Base-by-base conservation (phyloP, 768 basidiomycete species). In the Tephrocybe sp. region DNA sequence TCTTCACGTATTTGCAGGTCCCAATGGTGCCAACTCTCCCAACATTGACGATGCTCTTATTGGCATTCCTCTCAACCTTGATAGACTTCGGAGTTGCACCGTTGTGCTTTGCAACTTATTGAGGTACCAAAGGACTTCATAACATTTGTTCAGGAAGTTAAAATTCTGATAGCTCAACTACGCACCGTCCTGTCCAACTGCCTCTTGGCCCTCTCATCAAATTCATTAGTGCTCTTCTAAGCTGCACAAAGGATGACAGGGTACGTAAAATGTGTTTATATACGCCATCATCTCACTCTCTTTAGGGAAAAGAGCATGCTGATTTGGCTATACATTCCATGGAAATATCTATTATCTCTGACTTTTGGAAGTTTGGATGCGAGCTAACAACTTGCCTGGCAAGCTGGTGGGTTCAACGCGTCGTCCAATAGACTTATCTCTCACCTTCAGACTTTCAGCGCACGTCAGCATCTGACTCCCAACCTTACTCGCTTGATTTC, bases 181-280 rank as follows among this genome's bases (percentile, higher is more conserved):
- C 75, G 1, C 72, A 77, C 38, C 80, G 90, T 8, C 82, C 87
- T 15, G 82, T 93, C 0, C 74, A 77, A 55, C 62, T 93, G 8
- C 89, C 91, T 0, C 59, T 89, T n/a, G 90, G 88, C 3, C 62
- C 72, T 33, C 58, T 91, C 15, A 72, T 78, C 11, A 74, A 76
- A 38, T 76, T 91, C 26, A 72, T 75, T 21, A 62, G 70, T 21
- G 73, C 77, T 8, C 69, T 92, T 15, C 59, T 84, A 61, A 64
- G 68, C 62, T 65, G 81, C 68, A 73, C 75, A 9, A 58, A 46
- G 15, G 78, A 84, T 9, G 80, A 79, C 17, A 77, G 71, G 61
- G 78, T 74, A 42, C 25, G 54, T 50, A 28, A 26, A 25, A 32
- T 55, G 26, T 10, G 44, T 20, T 43, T 20, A n/a, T 15, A 33